Percentiles rank a stretch among this genome's conserved stretches.
Conservation (phyloP, 352 stramenopile species). For the Phytophthora litchii region DNA sequence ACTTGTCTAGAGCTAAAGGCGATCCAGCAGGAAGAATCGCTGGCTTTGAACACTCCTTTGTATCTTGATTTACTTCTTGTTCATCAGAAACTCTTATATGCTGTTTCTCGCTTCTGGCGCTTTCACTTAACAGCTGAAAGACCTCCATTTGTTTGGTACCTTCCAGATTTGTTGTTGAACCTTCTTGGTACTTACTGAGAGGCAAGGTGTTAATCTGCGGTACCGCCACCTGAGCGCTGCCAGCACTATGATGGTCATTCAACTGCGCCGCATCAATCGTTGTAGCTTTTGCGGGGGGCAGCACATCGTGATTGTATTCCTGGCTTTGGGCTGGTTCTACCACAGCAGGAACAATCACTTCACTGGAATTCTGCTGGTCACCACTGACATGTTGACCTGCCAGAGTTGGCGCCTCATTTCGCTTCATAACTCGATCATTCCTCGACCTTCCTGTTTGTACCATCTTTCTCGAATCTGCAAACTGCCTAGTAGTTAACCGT, state of each 20-base stretch:
- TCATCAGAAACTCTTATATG: not conserved
- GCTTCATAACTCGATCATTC: not conserved
- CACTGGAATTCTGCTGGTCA: not conserved
- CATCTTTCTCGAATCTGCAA: not conserved
- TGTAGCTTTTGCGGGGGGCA: no score
- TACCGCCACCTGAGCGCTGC: not conserved
- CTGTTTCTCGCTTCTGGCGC: not conserved
- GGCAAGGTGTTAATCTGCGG: not conserved
- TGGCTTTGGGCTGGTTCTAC: not conserved
- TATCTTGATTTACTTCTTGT: not conserved
- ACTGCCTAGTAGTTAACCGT: not conserved
- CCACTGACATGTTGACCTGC: not conserved
- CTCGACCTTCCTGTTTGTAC: conserved; percentile 12
- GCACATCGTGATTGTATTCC: no score
- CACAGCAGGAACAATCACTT: not conserved
- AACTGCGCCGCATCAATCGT: not conserved
- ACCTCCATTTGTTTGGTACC: not conserved
- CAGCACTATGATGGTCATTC: not conserved
- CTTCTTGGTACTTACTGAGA: not conserved
- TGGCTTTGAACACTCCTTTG: not conserved
- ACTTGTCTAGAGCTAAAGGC: not conserved
- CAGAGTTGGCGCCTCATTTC: not conserved
- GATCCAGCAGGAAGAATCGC: not conserved
- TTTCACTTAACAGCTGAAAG: not conserved
- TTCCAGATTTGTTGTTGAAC: not conserved